These are phyloP conservation scores for Jamesozyma spencerorum DNA, from an alignment of 805 yeast species.

Conservation along the genomic window DNA sequence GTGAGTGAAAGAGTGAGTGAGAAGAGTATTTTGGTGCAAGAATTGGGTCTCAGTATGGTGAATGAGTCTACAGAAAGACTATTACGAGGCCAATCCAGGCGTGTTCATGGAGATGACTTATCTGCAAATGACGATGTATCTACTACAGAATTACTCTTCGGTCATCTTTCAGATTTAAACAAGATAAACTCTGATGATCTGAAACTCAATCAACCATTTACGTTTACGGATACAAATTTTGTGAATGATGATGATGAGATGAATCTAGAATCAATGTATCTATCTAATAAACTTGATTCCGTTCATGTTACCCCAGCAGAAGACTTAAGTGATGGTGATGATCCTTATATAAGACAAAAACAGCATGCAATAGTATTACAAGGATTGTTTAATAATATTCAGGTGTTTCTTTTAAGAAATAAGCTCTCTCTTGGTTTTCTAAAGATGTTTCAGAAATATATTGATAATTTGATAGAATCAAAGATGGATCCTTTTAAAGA, in stretches of 20 bases:
- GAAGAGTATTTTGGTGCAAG: not conserved
- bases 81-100: not conserved
- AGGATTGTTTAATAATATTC: constrained; percentile 17
- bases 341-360: not conserved
- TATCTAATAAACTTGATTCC: no score
- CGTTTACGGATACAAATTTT: no score
- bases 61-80: constrained; percentile 2
- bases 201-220: no score
- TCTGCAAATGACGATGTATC: not conserved
- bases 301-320: no score
- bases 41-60: not conserved
- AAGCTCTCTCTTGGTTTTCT: constrained; percentile 21
- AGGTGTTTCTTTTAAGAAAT: constrained; percentile 20
- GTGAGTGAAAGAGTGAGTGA: not conserved
- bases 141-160: not conserved
- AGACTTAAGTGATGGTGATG: no score
- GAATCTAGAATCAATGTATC: no score
- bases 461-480: constrained; percentile 10
- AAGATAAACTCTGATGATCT: not conserved
- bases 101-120: no score
- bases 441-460: constrained; percentile 18
- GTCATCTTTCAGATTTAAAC: not conserved
- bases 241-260: no score
- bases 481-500: constrained; percentile 19
- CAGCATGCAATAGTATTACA: constrained; percentile 9